phyloP scores from a whole-genome alignment of 805 yeast genomes.

The Starmerella floris region DNA sequence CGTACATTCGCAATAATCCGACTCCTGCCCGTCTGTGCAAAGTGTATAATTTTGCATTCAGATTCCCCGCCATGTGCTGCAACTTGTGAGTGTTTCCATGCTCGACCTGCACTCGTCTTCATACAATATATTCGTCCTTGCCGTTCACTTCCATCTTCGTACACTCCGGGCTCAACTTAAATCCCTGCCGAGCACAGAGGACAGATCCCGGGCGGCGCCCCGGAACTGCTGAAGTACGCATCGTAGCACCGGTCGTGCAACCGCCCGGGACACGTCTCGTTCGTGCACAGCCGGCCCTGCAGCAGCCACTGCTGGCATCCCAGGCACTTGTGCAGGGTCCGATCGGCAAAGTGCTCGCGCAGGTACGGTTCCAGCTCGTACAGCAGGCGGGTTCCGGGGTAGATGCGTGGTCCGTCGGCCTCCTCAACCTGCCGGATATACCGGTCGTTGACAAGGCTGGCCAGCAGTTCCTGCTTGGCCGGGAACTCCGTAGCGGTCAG shows the following conservation, averaged over 20 bases:
- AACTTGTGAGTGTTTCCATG: no score
- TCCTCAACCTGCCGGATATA: not conserved
- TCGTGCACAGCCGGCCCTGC: conserved; percentile 13
- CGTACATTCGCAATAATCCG: no score
- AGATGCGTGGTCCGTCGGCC: not conserved
- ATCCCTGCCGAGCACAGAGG: conserved; percentile 9
- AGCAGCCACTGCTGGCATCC: conserved; percentile 17
- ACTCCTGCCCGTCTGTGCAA: no score
- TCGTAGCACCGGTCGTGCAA: conserved; percentile 17
- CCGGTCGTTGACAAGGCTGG: not conserved
- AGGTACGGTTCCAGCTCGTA: conserved; percentile 13
- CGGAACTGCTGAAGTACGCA: conserved; percentile 3
- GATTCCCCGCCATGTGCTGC: no score
- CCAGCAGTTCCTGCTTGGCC: conserved; percentile 2
- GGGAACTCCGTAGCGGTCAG: conserved; percentile 6
- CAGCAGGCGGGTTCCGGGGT: conserved; percentile 9
- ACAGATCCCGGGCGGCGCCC: conserved; percentile 6
- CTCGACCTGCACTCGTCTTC: no score
- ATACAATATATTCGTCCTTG: no score
- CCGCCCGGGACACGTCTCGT: conserved; percentile 10
- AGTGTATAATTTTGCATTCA: no score
- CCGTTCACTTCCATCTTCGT: no score
- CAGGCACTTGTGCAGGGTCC: conserved; percentile 10
- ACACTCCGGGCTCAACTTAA: no score
- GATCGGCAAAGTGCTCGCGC: conserved; percentile 8